These are phyloP conservation scores for Afroboletus lepidellus DNA, from an alignment of 1,284 basidiomycete genomes.

Conservation along the genomic window DNA sequence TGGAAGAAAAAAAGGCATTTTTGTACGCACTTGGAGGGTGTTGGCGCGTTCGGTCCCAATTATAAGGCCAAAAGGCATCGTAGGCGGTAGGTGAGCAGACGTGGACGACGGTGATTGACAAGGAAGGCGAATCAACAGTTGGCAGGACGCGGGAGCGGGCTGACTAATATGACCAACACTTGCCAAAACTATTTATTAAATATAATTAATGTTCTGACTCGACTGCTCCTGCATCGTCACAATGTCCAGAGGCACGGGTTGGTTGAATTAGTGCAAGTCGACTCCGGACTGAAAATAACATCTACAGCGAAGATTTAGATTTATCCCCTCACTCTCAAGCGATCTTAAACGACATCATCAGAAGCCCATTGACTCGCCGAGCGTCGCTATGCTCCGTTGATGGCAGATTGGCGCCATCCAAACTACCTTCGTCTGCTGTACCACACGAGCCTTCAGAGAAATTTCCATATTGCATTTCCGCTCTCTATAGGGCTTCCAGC, in stretches of 20 bases:
- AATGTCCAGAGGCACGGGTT: too few relatives aligned
- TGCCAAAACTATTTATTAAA: constrained; percentile 4
- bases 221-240: too few relatives aligned
- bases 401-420: not conserved
- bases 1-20: not conserved
- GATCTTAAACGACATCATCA: not conserved
- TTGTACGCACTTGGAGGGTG: constrained; percentile 59
- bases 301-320: not conserved
- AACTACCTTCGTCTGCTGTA: not conserved
- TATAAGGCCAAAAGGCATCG: constrained; percentile 72
- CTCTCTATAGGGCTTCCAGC: constrained; percentile 4
- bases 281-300: constrained; percentile 1
- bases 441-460: not conserved
- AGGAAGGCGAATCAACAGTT: constrained; percentile 25
- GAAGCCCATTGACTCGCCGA: not conserved
- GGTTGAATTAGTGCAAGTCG: not conserved
- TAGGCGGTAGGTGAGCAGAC: constrained; percentile 24
- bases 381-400: not conserved
- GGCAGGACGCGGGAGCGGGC: constrained; percentile 15
- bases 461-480: not conserved
- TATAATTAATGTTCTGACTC: not conserved
- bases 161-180: constrained; percentile 30
- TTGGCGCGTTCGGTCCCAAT: constrained; percentile 78
- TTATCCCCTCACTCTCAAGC: not conserved
- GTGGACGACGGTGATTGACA: constrained; percentile 25